phyloP scores from a whole-genome alignment of 2,329 filamentous ascomycete species.

The Byssoonygena ceratinophila region DNA sequence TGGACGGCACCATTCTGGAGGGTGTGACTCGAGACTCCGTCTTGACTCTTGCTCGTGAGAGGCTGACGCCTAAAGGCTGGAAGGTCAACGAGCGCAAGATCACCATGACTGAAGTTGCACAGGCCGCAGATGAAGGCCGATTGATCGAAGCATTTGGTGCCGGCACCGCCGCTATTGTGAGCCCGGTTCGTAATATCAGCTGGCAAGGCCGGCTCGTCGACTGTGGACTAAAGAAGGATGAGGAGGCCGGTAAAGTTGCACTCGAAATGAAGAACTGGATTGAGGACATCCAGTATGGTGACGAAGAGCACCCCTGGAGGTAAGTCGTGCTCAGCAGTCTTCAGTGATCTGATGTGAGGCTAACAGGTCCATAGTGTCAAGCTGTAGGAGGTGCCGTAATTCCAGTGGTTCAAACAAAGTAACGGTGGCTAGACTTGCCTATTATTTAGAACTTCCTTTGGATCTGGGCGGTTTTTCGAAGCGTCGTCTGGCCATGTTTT shows the following conservation, averaged over 20 bases:
- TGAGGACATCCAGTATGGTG: slow-evolving; percentile 87
- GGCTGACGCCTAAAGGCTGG: slow-evolving; percentile 78
- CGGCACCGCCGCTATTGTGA: slow-evolving; percentile 88
- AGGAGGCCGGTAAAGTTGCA: slow-evolving; percentile 83
- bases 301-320: slow-evolving; percentile 88
- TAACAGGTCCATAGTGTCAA: slow-evolving; percentile 9
- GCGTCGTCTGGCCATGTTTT: neutral
- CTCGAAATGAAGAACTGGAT: slow-evolving; percentile 93
- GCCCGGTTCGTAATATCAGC: slow-evolving; percentile 76
- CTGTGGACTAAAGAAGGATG: slow-evolving; percentile 66
- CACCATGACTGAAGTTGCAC: slow-evolving; percentile 74
- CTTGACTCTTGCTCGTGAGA: slow-evolving; percentile 72
- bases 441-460: neutral
- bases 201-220: slow-evolving; percentile 74
- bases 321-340: slow-evolving; percentile 31
- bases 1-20: slow-evolving; percentile 93
- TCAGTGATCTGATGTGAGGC: neutral
- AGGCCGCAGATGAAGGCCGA: slow-evolving; percentile 72
- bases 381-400: slow-evolving; percentile 3
- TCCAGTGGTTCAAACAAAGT: neutral
- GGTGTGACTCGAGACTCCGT: slow-evolving; percentile 91
- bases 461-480: neutral
- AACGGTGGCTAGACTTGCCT: neutral
- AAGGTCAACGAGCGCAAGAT: slow-evolving; percentile 78
- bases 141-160: slow-evolving; percentile 88